Evolutionary conservation across 805 yeast genomes (phyloP).

Genomic region (Suhomyces canberraensis): DNA sequence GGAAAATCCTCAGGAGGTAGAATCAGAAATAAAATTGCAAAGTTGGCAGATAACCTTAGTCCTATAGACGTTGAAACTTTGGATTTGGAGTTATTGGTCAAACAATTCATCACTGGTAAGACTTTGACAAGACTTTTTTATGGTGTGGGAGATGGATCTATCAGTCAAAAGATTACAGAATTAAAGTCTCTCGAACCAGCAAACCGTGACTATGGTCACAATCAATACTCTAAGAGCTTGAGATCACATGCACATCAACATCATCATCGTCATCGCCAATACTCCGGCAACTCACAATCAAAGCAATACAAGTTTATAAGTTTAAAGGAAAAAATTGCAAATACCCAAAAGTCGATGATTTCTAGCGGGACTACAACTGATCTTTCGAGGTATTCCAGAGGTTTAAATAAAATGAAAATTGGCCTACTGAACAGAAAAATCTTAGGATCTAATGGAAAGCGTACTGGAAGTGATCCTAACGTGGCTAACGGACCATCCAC

Average conservation of each 20-base stretch:
- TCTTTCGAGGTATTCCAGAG: constrained; percentile 27
- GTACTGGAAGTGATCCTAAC: neutral
- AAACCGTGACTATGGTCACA: constrained; percentile 3
- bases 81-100: constrained; percentile 35
- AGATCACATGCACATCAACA: constrained; percentile 3
- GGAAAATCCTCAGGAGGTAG: constrained; percentile 24
- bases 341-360: constrained; percentile 13
- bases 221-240: constrained; percentile 1
- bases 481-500: neutral
- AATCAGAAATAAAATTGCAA: constrained; percentile 32
- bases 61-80: constrained; percentile 41
- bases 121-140: constrained; percentile 32
- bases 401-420: constrained; percentile 33
- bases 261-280: constrained; percentile 5
- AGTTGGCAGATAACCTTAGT: constrained; percentile 30
- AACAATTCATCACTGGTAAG: constrained; percentile 31
- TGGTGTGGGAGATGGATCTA: constrained; percentile 12
- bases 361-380: constrained; percentile 13
- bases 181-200: neutral
- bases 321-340: constrained; percentile 30
- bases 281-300: constrained; percentile 1
- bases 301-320: constrained; percentile 29
- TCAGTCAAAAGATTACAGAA: neutral
- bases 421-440: constrained; percentile 26
- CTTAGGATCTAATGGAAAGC: neutral